Evolutionary conservation across 768 basidiomycete genomes (phyloP), one percentile per base, ranked within the genome.

Genomic region (Suillus placidus): DNA sequence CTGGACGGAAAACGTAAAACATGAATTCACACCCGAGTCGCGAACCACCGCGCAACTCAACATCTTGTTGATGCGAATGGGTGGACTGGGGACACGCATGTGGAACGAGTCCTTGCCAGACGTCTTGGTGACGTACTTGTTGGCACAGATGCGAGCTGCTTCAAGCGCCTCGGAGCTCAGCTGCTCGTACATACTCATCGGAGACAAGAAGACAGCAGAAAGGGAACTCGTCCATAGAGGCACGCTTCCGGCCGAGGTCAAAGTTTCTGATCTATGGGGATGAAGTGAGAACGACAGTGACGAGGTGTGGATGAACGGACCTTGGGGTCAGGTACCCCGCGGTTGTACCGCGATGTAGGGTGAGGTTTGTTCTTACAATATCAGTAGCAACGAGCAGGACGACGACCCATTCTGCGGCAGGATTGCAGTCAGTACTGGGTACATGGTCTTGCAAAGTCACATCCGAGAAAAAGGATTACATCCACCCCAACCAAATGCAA

Each of bases 41-140:
- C 87, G 55, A 67, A 91, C 93, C 96, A 72, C 97, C 72, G 97
- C 97, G 78, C 97, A 99, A 66, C 91, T 93, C 86, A 99, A 92
- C 94, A 97, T 99, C 90, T 99, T 99, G 92, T 99, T 97, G 89
- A 97, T 97, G 69, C 97, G 92, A 91, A 97, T 51, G 97, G 97
- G 83, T 99, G 97, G 65, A 93, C 94, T 67, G 95, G 92, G 92
- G 72, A 99, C 94, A 71, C 97, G 88, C 79, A 99, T 79, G 79
- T 99, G 97, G 95, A 99, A 99, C 6, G 96, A 93, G 73, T 99
- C 97, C 84, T 99, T 99, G 75, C 97, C 97, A 37, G 92, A 88
- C 4, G 93, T 94, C 88, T 99, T 98, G 74, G 95, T 97, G 69
- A 98, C 91, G 79, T 98, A 98, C 82, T 99, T 99, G 93, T 99